Percentiles rank a stretch among this genome's conserved stretches.
Evolutionary conservation across 805 yeast species (phyloP).

Genomic region (Zygosaccharomyces gambellarensis): DNA sequence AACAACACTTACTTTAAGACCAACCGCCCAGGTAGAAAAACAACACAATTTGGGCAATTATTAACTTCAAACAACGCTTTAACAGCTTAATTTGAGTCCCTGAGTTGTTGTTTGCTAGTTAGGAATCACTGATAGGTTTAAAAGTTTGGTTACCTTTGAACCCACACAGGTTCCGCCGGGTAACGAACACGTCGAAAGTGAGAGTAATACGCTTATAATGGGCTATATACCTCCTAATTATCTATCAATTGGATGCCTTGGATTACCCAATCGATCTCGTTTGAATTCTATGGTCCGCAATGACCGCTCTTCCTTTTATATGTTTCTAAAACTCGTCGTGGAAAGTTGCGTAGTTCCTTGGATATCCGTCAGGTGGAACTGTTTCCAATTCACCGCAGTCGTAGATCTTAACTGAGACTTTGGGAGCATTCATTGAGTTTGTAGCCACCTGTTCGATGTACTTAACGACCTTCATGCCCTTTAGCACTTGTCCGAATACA

Average conservation of each 20-base stretch:
- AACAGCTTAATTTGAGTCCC: conserved; percentile 1
- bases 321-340: conserved; percentile 4
- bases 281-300: neutral
- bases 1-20: conserved; percentile 2
- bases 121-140: conserved; percentile 1
- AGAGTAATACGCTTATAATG: conserved; percentile 1
- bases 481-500: conserved; percentile 91
- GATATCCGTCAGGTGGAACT: conserved; percentile 11
- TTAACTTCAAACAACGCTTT: conserved; percentile 1
- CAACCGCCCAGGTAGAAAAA: conserved; percentile 2
- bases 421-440: conserved; percentile 66
- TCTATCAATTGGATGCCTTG: neutral
- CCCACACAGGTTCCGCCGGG: neutral
- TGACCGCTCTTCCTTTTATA: neutral
- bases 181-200: conserved; percentile 6
- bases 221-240: conserved; percentile 1
- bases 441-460: conserved; percentile 73
- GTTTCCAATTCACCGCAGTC: conserved; percentile 63
- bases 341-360: conserved; percentile 1
- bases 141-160: conserved; percentile 3
- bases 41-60: neutral
- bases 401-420: conserved; percentile 55
- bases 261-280: neutral
- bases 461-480: conserved; percentile 77
- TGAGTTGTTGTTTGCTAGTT: conserved; percentile 5